Percentiles rank a stretch among this genome's conserved stretches.
phyloP scores from a whole-genome alignment of 1,284 basidiomycete genomes.

The Pseudozyma sp. region DNA sequence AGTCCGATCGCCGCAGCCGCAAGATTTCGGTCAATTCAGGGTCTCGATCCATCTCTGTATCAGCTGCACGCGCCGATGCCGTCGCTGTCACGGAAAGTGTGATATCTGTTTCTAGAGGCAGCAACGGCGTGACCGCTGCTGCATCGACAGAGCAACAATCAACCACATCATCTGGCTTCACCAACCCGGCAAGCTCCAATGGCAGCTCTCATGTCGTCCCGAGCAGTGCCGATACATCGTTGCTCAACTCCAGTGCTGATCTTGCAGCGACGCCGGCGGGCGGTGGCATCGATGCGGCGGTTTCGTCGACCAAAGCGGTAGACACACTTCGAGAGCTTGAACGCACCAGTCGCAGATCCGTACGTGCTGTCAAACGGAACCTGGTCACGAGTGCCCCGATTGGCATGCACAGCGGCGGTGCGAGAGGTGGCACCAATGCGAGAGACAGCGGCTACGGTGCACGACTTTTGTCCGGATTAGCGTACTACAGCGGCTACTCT shows the following conservation, averaged over 20 bases:
- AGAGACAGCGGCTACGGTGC: constrained; percentile 20
- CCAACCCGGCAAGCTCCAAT: constrained; percentile 1
- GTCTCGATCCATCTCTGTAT: constrained; percentile 33
- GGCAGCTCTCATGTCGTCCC: constrained; percentile 10
- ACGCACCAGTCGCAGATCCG: constrained; percentile 5
- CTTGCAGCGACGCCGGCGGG: not conserved
- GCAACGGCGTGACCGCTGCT: not conserved
- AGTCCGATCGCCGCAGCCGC: constrained; percentile 13
- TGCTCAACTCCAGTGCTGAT: constrained; percentile 6
- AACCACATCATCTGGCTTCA: constrained; percentile 15
- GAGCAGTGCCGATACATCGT: constrained; percentile 20
- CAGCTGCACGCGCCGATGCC: constrained; percentile 21
- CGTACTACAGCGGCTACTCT: constrained; percentile 33
- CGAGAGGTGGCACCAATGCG: not conserved
- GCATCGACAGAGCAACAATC: constrained; percentile 1
- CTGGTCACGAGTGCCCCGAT: constrained; percentile 13
- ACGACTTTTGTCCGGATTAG: constrained; percentile 13
- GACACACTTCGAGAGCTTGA: constrained; percentile 26
- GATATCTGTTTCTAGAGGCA: constrained; percentile 7
- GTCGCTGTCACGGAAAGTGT: constrained; percentile 30
- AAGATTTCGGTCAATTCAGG: constrained; percentile 41
- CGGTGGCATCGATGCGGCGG: not conserved
- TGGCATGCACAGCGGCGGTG: not conserved
- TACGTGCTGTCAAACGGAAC: constrained; percentile 17
- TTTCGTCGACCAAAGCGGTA: constrained; percentile 17